Base-by-base conservation (phyloP, 192 early-diverging fungal species). In the Backusella circina region DNA sequence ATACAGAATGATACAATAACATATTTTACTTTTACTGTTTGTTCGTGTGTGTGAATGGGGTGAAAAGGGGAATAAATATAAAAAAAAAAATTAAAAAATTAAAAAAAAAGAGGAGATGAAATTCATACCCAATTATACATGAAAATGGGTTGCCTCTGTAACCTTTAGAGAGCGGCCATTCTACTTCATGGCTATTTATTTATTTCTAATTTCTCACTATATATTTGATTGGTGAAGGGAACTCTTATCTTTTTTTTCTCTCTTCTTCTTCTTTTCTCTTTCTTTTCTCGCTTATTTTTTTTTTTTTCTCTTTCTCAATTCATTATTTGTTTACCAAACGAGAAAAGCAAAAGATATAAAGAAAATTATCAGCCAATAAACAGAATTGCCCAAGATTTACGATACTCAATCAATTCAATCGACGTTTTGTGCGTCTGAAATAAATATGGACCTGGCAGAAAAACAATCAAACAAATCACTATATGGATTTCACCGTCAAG, bases 381-480 rank as follows among this genome's bases (percentile, higher is more conserved):
- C 21, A 28, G 26, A 61, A 23, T 26, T 28, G 54, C 54, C 23
- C 54, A 61, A 26, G 21, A 61, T 61, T 61, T 61, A 61, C 54
- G 54, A 61, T 61, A 12, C 9, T 61, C 54, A 28, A 28, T 61
- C 23, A 61, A 61, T 61, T 28, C 54, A 61, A 61, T 61, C 23
- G 54, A 61, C 54, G 54, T 61, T 61, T 61, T 61, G 54, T 28
- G 54, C 54, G 54, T 28, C 54, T 28, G 54, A 61, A 61, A 64
- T 65, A 38, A 26, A 28, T 28, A 57, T 73, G 57, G 57, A 65
- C 36, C 28, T 21, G 6, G 8, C 61, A 13, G 72, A 73, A 36
- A 73, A 73, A 39, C 51, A 38, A 65, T 73, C 72, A 21, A 73
- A 39, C 28, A 36, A 73, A 61, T 65, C 72, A 30, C 12, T 73